Conservation (phyloP, 495 filamentous ascomycete species). For the Lindgomyces ingoldianus region DNA sequence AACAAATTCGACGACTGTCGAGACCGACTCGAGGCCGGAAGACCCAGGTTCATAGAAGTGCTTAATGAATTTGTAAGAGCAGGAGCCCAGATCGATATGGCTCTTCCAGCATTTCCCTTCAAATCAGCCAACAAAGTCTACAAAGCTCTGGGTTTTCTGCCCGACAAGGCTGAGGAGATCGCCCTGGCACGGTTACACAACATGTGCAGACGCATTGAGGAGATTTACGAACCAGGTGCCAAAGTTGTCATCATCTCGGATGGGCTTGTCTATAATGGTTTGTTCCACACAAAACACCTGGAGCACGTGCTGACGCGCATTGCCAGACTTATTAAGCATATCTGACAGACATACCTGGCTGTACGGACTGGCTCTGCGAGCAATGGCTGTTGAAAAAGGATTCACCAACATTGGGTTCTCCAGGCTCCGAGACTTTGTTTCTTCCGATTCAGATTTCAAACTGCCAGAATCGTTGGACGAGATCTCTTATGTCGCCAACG, state of each 20-base stretch:
- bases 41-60: neutral
- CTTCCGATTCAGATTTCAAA: neutral
- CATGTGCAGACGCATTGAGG: constrained; percentile 47
- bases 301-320: neutral
- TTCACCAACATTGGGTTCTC: constrained; percentile 39
- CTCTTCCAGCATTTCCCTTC: constrained; percentile 52
- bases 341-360: constrained; percentile 49
- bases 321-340: constrained; percentile 48
- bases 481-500: constrained; percentile 3
- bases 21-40: neutral
- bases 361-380: constrained; percentile 48
- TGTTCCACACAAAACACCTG: neutral
- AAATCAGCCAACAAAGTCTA: constrained; percentile 50
- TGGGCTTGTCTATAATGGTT: constrained; percentile 51
- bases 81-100: constrained; percentile 37
- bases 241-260: constrained; percentile 51
- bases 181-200: constrained; percentile 49
- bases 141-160: constrained; percentile 49
- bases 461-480: neutral
- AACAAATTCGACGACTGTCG: constrained; percentile 3
- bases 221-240: constrained; percentile 50
- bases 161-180: constrained; percentile 52
- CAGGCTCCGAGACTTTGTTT: neutral
- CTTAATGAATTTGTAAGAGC: constrained; percentile 3
- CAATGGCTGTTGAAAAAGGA: constrained; percentile 45